Conservation (phyloP, 345 rosid species). For the Schrenkiella parvula region DNA sequence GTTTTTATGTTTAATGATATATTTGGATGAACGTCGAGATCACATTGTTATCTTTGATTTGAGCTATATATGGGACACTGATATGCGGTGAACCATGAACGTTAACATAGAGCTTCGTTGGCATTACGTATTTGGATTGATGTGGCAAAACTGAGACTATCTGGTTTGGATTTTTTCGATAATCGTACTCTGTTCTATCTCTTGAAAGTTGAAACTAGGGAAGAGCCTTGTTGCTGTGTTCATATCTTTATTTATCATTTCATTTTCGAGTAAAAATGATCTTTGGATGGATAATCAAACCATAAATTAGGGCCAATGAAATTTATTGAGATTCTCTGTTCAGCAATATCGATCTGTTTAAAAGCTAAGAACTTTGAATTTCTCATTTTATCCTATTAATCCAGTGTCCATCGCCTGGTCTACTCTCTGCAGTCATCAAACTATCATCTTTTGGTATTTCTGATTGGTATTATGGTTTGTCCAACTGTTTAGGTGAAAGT, state of each 20-base stretch:
- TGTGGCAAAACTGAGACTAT: background rate
- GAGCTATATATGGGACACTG: background rate
- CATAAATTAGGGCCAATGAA: background rate
- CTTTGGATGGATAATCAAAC: background rate
- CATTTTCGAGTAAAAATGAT: background rate
- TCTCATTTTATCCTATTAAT: background rate
- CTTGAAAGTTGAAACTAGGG: background rate
- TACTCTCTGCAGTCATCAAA: background rate
- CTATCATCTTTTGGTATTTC: background rate
- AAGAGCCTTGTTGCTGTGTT: background rate
- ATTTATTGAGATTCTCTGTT: background rate
- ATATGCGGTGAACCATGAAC: background rate
- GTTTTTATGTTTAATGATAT: background rate
- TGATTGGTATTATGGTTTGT: background rate
- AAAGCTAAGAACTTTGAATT: background rate
- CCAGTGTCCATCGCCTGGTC: background rate
- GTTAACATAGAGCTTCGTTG: background rate
- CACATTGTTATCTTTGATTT: background rate
- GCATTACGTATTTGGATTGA: background rate
- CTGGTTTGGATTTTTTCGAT: background rate
- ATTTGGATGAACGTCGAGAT: background rate
- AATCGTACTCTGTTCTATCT: background rate
- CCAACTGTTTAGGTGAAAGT: constrained; percentile 73
- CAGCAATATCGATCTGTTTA: background rate
- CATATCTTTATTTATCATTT: background rate